These are phyloP conservation scores for Tilletia setariae DNA, from an alignment of 1,284 basidiomycete species.

Conservation along the genomic window DNA sequence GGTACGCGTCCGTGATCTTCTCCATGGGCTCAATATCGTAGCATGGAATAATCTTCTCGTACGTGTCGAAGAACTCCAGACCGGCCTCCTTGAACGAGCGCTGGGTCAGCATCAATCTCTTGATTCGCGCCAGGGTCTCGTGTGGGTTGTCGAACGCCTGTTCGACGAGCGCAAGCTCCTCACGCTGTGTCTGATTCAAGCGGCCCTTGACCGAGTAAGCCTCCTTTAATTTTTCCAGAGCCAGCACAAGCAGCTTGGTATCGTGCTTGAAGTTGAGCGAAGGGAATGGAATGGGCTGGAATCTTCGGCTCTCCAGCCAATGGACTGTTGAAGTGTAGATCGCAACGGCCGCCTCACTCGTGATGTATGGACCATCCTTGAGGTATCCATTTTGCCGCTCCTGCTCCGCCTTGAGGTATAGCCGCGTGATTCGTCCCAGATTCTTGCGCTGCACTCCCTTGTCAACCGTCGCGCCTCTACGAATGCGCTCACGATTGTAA, in stretches of 20 bases:
- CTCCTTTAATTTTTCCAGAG: constrained; percentile 53
- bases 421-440: constrained; percentile 78
- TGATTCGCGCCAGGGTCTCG: constrained; percentile 53
- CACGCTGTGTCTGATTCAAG: constrained; percentile 53
- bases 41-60: constrained; percentile 49
- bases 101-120: constrained; percentile 54
- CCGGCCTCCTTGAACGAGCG: constrained; percentile 54
- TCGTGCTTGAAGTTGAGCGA: constrained; percentile 54
- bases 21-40: constrained; percentile 55
- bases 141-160: constrained; percentile 55
- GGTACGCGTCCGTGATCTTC: constrained; percentile 54
- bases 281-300: constrained; percentile 54
- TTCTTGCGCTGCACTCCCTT: constrained; percentile 99
- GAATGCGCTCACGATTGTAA: constrained; percentile 89
- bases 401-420: constrained; percentile 54
- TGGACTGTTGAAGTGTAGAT: constrained; percentile 53
- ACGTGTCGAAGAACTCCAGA: constrained; percentile 54
- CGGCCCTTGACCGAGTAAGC: constrained; percentile 53
- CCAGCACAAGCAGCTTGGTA: constrained; percentile 51
- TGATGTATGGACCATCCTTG: constrained; percentile 54
- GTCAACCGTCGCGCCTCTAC: constrained; percentile 95
- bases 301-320: constrained; percentile 53
- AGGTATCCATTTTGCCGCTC: constrained; percentile 53
- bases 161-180: constrained; percentile 53
- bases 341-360: constrained; percentile 51